Evolutionary conservation across 2,329 filamentous ascomycete species (phyloP).

Genomic region (Trichoderma semiorbis): DNA sequence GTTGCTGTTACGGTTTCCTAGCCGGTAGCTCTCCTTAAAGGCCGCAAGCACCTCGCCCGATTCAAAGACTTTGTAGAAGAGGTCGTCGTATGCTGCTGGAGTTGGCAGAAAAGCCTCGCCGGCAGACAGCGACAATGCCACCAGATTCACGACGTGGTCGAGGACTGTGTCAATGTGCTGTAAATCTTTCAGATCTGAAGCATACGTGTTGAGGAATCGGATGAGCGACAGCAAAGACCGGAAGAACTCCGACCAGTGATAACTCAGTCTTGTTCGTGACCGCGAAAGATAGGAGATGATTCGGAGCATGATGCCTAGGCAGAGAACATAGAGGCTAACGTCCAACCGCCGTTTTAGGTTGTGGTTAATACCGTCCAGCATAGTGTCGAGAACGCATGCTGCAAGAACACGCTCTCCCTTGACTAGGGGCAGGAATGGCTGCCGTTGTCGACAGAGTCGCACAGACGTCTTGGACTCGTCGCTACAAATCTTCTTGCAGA

Average conservation of each 20-base stretch:
- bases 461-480: conserved; percentile 71
- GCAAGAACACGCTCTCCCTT: conserved; percentile 70
- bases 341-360: conserved; percentile 85
- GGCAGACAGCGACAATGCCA: conserved; percentile 78
- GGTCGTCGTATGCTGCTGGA: conserved; percentile 83
- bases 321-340: conserved; percentile 77
- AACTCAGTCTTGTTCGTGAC: conserved; percentile 73
- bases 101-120: conserved; percentile 91
- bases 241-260: conserved; percentile 97
- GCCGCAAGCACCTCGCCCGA: conserved; percentile 76
- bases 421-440: conserved; percentile 76
- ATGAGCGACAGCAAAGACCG: conserved; percentile 82
- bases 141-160: conserved; percentile 73
- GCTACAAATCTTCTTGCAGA: conserved; percentile 81
- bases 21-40: conserved; percentile 73
- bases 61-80: conserved; percentile 98
- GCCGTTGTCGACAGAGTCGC: conserved; percentile 82
- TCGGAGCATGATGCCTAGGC: conserved; percentile 76
- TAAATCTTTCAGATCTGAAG: conserved; percentile 67
- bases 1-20: conserved; percentile 56
- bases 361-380: conserved; percentile 90
- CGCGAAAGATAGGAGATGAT: conserved; percentile 80
- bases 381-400: conserved; percentile 75
- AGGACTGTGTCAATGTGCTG: conserved; percentile 70
- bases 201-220: conserved; percentile 86